phyloP scores from a whole-genome alignment of 192 early-diverging fungal species.

The Gryganskiella cystojenkinii region DNA sequence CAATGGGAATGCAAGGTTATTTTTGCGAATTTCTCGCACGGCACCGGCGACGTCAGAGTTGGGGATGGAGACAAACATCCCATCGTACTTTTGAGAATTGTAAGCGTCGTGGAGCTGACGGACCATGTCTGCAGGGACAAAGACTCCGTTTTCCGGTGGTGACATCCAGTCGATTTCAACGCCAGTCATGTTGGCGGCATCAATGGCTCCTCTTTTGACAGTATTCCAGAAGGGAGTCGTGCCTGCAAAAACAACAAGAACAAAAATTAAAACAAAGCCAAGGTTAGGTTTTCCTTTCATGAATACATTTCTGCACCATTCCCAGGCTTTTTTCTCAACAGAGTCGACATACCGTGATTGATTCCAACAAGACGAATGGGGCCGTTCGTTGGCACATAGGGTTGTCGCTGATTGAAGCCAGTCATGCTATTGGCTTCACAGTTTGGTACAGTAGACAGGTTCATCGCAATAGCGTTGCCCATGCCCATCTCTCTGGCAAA shows the following conservation, averaged over 20 bases:
- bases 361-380: slow-evolving; percentile 23
- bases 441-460: slow-evolving; percentile 24
- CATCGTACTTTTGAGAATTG: slow-evolving; percentile 12
- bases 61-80: slow-evolving; percentile 35
- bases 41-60: slow-evolving; percentile 30
- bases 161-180: slow-evolving; percentile 14
- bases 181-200: slow-evolving; percentile 19
- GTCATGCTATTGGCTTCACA: slow-evolving; percentile 29
- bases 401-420: slow-evolving; percentile 23
- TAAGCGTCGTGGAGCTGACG: slow-evolving; percentile 6
- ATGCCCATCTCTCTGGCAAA: background rate
- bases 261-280: background rate
- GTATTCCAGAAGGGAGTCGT: slow-evolving; percentile 15
- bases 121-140: slow-evolving; percentile 12
- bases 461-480: slow-evolving; percentile 20
- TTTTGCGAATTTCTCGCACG: slow-evolving; percentile 13
- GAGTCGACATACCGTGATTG: slow-evolving; percentile 14
- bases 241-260: background rate
- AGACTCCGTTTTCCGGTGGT: slow-evolving; percentile 8
- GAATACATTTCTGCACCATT: background rate
- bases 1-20: slow-evolving; percentile 19
- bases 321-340: background rate
- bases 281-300: background rate
- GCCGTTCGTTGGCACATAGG: slow-evolving; percentile 3
- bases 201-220: slow-evolving; percentile 6